Conservation (phyloP, 163 green algal genomes). For the Scenedesmus sp. region DNA sequence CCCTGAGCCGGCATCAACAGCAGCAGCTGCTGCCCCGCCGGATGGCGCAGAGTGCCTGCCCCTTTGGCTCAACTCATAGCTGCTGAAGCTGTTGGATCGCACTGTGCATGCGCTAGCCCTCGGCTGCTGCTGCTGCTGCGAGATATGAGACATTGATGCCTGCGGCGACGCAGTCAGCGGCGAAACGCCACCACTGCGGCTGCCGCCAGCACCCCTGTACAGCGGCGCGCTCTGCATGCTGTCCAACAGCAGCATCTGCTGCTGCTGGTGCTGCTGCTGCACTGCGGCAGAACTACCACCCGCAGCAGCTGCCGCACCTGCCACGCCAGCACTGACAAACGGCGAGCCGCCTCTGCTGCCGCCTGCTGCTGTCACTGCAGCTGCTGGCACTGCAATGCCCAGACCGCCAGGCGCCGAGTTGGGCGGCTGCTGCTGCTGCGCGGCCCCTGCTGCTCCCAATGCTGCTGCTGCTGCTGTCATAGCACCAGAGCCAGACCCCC, state of each 20-base stretch:
- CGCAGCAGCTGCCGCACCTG: neutral
- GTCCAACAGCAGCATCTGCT: neutral
- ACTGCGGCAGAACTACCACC: neutral
- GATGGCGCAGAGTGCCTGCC: neutral
- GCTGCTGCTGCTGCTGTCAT: neutral
- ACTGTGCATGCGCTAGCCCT: neutral
- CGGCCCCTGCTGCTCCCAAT: neutral
- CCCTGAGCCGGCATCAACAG: neutral
- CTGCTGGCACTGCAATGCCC: neutral
- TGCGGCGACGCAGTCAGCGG: neutral
- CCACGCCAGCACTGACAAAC: neutral
- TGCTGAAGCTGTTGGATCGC: constrained; percentile 18
- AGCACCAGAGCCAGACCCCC: neutral
- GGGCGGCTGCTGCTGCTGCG: neutral
- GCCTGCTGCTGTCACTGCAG: neutral
- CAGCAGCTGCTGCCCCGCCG: neutral
- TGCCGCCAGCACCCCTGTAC: neutral
- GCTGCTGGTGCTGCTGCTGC: constrained; percentile 21
- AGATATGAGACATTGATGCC: neutral
- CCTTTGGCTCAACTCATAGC: neutral
- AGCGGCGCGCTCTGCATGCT: neutral
- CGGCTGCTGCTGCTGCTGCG: constrained; percentile 12
- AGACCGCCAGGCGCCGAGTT: neutral
- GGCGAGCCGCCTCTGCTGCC: neutral
- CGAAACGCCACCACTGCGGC: neutral